A percentile compares a stretch with the other conserved stretches of the same genome.
Evolutionary conservation across 129 eudicot genomes (phyloP).

Genomic region (sunflower (Helianthus annuus)): HanXRQr2.0-SUNRISE NC_035444.2:53562501-53563000

Average conservation of each 20-base stretch:
- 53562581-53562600: slow-evolving; percentile 32
- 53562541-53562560: background rate
- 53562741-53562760: slow-evolving; percentile 15
- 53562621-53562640: slow-evolving; percentile 64
- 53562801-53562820: slow-evolving; percentile 13
- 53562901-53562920: slow-evolving; percentile 17
- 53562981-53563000: slow-evolving; percentile 28
- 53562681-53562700: slow-evolving; percentile 46
- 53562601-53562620: slow-evolving; percentile 33
- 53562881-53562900: slow-evolving; percentile 5
- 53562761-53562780: slow-evolving; percentile 42
- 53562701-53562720: slow-evolving; percentile 39
- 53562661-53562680: slow-evolving; percentile 30
- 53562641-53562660: slow-evolving; percentile 37
- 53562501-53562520: slow-evolving; percentile 35
- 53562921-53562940: slow-evolving; percentile 24
- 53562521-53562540: slow-evolving; percentile 57
- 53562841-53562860: slow-evolving; percentile 12
- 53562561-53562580: slow-evolving; percentile 38
- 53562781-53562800: slow-evolving; percentile 23
- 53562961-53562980: slow-evolving; percentile 38
- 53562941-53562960: slow-evolving; percentile 25
- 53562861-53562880: background rate
- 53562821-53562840: slow-evolving; percentile 15
- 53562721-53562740: slow-evolving; percentile 55